Percentiles rank a stretch among this genome's conserved stretches.
Evolutionary conservation across 2,329 filamentous ascomycete species (phyloP).

Genomic region (Diaporthe capsici): DNA sequence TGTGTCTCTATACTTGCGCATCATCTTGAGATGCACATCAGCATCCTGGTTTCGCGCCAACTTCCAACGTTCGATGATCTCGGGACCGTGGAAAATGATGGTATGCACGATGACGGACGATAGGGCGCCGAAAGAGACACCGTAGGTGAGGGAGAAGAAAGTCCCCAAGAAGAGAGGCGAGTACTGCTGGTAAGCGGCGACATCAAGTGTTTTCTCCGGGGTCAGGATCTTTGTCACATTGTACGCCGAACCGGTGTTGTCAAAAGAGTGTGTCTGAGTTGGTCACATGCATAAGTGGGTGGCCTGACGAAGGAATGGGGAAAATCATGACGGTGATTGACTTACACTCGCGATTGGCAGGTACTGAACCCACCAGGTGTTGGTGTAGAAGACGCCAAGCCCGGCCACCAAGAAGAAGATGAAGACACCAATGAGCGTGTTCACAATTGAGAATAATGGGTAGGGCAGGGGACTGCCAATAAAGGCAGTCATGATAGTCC

Average conservation of each 20-base stretch:
- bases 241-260: conserved; percentile 32
- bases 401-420: conserved; percentile 37
- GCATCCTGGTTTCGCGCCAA: conserved; percentile 42
- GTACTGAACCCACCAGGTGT: conserved; percentile 35
- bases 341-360: conserved; percentile 38
- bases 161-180: conserved; percentile 36
- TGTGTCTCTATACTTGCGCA: conserved; percentile 40
- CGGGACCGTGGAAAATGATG: conserved; percentile 44
- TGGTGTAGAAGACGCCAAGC: conserved; percentile 38
- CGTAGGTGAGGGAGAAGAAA: conserved; percentile 37
- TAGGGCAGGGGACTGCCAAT: conserved; percentile 36
- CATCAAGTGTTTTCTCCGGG: conserved; percentile 33
- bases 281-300: neutral
- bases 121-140: conserved; percentile 36
- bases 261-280: conserved; percentile 32
- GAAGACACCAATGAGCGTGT: conserved; percentile 34
- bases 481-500: conserved; percentile 39
- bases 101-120: conserved; percentile 40
- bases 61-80: conserved; percentile 45
- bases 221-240: conserved; percentile 34
- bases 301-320: too few species aligned
- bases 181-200: conserved; percentile 36
- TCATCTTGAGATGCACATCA: conserved; percentile 43
- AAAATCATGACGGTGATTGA: neutral
- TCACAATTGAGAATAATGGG: conserved; percentile 36